Evolutionary conservation across 1,284 basidiomycete genomes (phyloP), one percentile per base, ranked within the genome.

Genomic region (Xanthoconium separans): DNA sequence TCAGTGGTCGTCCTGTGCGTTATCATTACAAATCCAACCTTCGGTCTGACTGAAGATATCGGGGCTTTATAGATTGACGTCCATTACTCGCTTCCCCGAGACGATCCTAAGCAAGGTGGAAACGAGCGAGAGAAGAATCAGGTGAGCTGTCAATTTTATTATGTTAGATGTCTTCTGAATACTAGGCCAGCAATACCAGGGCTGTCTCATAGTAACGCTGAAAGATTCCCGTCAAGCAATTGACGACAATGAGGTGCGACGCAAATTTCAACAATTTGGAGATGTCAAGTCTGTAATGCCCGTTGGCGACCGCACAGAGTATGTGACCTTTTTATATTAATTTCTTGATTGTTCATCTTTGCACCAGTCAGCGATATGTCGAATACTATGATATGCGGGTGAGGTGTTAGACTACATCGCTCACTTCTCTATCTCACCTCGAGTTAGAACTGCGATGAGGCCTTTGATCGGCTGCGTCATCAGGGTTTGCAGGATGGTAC

Each of bases 51-150:
- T 1, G 34, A 51, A 51, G 40, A 6, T 16, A 2, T 44, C 24
- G 16, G 44, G 24, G 24, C 50, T 44, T 10, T 61, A 53, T 33
- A 96, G 90, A 96, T 98, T 70, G 96, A 99, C 76, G 95, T 99
- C 0, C 96, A 99, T 71, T 99, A 95, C 74, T 95, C 93, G 29
- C 76, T 99, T 37, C 96, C 96, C 5, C 87, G 92, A 57, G 93
- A 91, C 62, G 94, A 98, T 53, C 86, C 89, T 51, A 81, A 74
- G 31, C 72, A 84, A 62, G 83, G 86, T 30, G 66, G 64, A 22
- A 85, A 83, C 50, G 91, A 93, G 52, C 81, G 86, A 43, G 93
- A 95, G 47, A 95, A 90, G 71, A 95, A 95, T 68, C 94, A 94
- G 73, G 91, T 89, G 62, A 59, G 77, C 64, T 34, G 16, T 46